Percentiles rank a stretch among this genome's conserved stretches.
Conservation (phyloP, 345 rosid species). For the Clausena lansium region DNA sequence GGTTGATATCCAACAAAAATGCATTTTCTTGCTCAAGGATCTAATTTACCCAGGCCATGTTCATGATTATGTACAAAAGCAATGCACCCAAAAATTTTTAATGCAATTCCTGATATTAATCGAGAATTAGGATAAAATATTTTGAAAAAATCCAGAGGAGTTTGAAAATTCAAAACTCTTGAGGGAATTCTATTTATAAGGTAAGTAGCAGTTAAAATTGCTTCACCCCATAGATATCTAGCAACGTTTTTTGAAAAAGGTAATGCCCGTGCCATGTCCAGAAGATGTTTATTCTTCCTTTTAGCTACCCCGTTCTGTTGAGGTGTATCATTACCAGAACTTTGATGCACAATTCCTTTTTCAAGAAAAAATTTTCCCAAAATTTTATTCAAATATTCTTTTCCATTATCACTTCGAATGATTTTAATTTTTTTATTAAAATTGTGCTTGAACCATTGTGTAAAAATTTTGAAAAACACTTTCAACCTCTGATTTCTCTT, state of each 20-base stretch:
- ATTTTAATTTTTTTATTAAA: not conserved
- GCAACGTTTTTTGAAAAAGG: not conserved
- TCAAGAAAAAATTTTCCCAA: accelerated
- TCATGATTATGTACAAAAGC: not conserved
- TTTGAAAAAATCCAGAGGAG: not conserved
- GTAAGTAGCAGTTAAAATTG: not conserved
- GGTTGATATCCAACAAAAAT: not conserved
- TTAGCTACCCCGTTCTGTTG: not conserved
- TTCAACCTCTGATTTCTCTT: not conserved
- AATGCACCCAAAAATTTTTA: not conserved
- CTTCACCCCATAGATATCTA: not conserved
- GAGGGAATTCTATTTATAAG: not conserved
- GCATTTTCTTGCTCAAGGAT: too few relatives aligned
- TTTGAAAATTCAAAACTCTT: too few relatives aligned
- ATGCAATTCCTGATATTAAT: too few relatives aligned
- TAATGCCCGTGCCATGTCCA: not conserved
- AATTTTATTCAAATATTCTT: too few relatives aligned
- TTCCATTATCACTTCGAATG: not conserved
- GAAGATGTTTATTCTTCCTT: not conserved
- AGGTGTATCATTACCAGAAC: not conserved
- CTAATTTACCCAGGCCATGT: too few relatives aligned
- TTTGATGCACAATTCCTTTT: not conserved
- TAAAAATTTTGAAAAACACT: not conserved
- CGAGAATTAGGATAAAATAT: not conserved
- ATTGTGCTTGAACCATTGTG: not conserved